Conservation (phyloP, 2,329 filamentous ascomycete genomes). For the Coniochaeta ligniaria region DNA sequence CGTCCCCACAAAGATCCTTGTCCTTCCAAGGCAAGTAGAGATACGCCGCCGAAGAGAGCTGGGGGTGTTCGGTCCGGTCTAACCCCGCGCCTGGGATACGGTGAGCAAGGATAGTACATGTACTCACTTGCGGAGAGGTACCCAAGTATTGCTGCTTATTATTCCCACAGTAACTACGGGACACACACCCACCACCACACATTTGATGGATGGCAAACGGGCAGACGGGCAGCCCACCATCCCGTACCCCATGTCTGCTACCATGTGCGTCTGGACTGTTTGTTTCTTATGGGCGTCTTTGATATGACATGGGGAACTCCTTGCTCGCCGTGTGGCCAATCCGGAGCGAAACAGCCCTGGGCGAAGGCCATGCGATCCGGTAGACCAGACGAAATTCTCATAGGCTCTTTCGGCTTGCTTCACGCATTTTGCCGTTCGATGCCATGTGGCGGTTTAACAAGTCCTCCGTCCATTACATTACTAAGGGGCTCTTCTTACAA, state of each 20-base stretch:
- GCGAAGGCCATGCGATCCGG: neutral
- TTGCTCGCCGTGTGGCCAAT: neutral
- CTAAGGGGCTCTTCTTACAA: neutral
- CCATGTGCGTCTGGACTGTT: neutral
- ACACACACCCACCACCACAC: neutral
- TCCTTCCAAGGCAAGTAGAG: neutral
- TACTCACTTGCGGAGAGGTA: neutral
- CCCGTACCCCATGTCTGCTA: neutral
- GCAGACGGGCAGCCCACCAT: neutral
- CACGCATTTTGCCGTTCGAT: neutral
- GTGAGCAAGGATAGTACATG: neutral
- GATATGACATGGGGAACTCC: conserved; percentile 1
- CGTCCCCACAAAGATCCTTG: neutral
- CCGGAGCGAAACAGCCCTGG: neutral
- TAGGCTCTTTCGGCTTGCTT: neutral
- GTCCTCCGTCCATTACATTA: neutral
- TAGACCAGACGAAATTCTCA: neutral
- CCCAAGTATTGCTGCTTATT: neutral
- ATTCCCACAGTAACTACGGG: neutral
- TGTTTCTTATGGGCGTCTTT: neutral
- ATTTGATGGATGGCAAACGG: neutral
- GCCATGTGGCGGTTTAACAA: neutral
- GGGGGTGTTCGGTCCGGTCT: neutral
- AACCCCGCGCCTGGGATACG: neutral
- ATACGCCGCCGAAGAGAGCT: neutral